Evolutionary conservation across 2,329 filamentous ascomycete genomes (phyloP).

Genomic region (Trichoderma endophyticum): DNA sequence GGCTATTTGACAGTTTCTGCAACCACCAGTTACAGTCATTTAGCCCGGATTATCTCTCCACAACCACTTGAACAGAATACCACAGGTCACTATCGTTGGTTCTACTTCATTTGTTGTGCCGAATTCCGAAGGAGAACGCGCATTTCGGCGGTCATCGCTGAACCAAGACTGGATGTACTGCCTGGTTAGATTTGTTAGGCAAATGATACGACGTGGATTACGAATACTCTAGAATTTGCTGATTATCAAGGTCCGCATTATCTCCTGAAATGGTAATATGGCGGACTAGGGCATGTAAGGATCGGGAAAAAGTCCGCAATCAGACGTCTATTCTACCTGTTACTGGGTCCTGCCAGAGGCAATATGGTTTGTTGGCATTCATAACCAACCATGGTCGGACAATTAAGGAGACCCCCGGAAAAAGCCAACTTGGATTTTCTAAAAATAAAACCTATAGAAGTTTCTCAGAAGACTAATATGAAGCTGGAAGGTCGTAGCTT

Average conservation of each 20-base stretch:
- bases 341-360: neutral
- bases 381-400: neutral
- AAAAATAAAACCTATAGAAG: neutral
- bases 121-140: neutral
- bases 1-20: neutral
- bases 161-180: neutral
- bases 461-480: neutral
- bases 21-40: neutral
- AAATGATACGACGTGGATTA: neutral
- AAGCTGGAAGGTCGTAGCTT: neutral
- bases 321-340: accelerated
- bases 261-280: neutral
- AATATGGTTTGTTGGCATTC: neutral
- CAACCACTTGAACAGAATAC: neutral
- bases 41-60: neutral
- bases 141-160: neutral
- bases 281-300: neutral
- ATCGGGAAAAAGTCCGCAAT: neutral
- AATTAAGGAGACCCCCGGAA: accelerated
- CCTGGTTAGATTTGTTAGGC: neutral
- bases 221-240: neutral
- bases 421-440: neutral
- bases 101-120: neutral
- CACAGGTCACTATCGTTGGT: neutral
- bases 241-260: neutral